Base-by-base conservation (phyloP, 257 asterid genomes). In the Solanum piurae region DNA sequence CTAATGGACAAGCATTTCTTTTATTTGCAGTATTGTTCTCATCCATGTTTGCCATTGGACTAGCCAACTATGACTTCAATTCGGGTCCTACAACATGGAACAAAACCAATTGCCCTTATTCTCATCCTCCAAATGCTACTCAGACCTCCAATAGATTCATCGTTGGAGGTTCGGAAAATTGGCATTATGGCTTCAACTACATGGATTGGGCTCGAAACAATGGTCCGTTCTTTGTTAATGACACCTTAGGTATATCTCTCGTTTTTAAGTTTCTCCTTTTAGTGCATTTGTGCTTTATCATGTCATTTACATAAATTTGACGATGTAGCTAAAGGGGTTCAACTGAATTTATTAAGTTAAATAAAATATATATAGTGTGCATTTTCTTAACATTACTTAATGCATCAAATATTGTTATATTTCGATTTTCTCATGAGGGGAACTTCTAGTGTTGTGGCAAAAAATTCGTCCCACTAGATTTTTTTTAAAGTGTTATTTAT, bases 21-120 rank as follows among this genome's bases (percentile, higher is more conserved):
- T 8, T 92, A 60, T 37, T 89, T 1, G 86, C 64, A 6, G 58
- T 89, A 5, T 62, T 89, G 5, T 85, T 84, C 9, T 36, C 85
- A 14, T 91, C 62, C 23, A 6, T 52, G 9, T 52, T 52, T 52
- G 9, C 62, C 62, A 52, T 52, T 52, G 62, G 62, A 16, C 4
- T 52, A 52, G 62, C 89, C 49, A 87, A 89, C 27, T 90, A 94
- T 91, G 88, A 92, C 66, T 92, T 77, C 66, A 86, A 87, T 38
- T 91, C 91, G 91, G 90, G 91, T 86, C 87, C 82, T 64, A 90
- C 88, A 12, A 76, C 68, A 18, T 25, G 52, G 42, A 60, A 79
- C 5, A 33, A 37, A 33, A 86, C 88, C 14, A 85, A 75, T 44
- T 91, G 94, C 90, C 94, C 93, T 16, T 92, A 86, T 20, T 23